Percentiles rank a stretch among this genome's conserved stretches.
Conservation (phyloP, 2,329 filamentous ascomycete genomes). For the Bimuria novae-zelandiae region DNA sequence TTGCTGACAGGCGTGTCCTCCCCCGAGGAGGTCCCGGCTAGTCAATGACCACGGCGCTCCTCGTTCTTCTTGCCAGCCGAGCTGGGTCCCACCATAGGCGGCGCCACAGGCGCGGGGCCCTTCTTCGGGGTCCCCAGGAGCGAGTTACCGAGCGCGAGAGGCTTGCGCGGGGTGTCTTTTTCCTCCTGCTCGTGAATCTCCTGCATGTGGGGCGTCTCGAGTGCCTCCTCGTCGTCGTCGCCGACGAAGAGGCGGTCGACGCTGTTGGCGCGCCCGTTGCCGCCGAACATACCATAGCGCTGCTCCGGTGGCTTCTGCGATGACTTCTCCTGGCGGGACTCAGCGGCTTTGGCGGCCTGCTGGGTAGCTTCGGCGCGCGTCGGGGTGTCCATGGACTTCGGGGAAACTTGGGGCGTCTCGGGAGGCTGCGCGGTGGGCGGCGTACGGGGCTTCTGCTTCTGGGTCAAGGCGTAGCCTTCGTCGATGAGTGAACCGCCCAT, state of each 20-base stretch:
- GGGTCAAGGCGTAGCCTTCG: not conserved
- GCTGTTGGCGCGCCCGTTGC: not conserved
- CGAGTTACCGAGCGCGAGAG: conserved; percentile 18
- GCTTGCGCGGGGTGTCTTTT: not conserved
- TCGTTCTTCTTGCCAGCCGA: conserved; percentile 9
- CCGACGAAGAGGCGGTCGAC: not conserved
- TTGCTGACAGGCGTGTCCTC: not conserved
- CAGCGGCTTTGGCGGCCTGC: not conserved
- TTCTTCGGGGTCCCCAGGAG: conserved; percentile 23
- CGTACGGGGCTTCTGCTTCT: not conserved
- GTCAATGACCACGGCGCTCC: not conserved
- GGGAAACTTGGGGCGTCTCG: not conserved
- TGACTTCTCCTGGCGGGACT: not conserved
- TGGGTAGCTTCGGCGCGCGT: not conserved
- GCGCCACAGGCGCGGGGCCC: conserved; percentile 25
- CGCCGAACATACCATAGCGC: not conserved
- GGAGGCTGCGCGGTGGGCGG: not conserved
- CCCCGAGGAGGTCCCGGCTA: not conserved
- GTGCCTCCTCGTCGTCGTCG: not conserved
- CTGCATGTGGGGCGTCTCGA: not conserved
- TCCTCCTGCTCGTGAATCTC: not conserved
- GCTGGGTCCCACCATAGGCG: conserved; percentile 22
- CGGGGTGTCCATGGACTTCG: not conserved
- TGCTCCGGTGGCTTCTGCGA: not conserved
- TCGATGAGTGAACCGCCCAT: not conserved